Conservation (phyloP, 2,329 filamentous ascomycete species). For the Orbilia oligospora region DNA sequence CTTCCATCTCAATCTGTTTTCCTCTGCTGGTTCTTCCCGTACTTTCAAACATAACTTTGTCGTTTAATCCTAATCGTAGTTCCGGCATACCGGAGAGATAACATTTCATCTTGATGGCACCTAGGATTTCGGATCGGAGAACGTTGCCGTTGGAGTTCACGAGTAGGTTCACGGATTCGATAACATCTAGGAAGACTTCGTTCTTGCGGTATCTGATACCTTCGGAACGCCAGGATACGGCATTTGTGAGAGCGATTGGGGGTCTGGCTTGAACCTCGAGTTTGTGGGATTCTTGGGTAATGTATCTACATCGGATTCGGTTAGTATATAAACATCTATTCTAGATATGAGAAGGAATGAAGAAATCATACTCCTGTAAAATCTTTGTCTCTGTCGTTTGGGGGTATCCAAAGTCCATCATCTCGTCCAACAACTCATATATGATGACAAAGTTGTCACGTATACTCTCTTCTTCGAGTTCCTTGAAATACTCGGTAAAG, state of each 20-base stretch:
- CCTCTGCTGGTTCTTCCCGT: conserved; percentile 93
- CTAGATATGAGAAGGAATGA: background rate
- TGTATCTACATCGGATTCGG: conserved; percentile 74
- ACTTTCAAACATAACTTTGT: conserved; percentile 99
- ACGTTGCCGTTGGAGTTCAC: conserved; percentile 96
- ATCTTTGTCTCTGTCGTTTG: conserved; percentile 99
- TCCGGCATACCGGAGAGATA: conserved; percentile 99
- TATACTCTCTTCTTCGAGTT: conserved; percentile 97
- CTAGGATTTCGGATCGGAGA: conserved; percentile 93
- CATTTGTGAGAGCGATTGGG: conserved; percentile 97
- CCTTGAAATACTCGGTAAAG: conserved; percentile 99
- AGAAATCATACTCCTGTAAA: conserved; percentile 78
- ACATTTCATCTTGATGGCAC: conserved; percentile 99
- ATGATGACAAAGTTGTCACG: conserved; percentile 99
- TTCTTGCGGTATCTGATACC: conserved; percentile 99
- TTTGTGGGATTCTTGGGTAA: conserved; percentile 99
- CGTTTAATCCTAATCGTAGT: conserved; percentile 91
- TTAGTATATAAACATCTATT: conserved; percentile 1
- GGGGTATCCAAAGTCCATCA: conserved; percentile 99
- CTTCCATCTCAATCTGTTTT: conserved; percentile 99
- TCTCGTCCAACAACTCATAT: conserved; percentile 98
- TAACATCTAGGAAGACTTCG: conserved; percentile 97
- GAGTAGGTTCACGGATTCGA: conserved; percentile 95
- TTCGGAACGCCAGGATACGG: conserved; percentile 97
- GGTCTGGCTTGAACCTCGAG: conserved; percentile 95